Evolutionary conservation across 768 basidiomycete species (phyloP).

Genomic region (Xanthoconium purpureum): DNA sequence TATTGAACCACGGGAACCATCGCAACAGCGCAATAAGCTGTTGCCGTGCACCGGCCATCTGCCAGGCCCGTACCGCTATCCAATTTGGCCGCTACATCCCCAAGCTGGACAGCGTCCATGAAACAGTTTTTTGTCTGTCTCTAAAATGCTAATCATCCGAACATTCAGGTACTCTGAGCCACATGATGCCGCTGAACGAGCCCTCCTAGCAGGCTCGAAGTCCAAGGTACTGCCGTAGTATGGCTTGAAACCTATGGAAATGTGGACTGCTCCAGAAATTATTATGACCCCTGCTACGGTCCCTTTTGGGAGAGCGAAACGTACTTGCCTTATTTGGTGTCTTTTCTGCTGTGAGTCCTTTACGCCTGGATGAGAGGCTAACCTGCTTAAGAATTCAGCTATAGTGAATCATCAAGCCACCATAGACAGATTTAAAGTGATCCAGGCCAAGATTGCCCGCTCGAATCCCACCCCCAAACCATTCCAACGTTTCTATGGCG

Average conservation of each 20-base stretch:
- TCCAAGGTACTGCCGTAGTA: constrained; percentile 34
- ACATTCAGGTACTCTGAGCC: constrained; percentile 27
- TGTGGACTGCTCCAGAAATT: constrained; percentile 14
- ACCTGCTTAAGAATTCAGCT: no score
- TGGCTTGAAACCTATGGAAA: constrained; percentile 32
- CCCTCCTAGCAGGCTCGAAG: constrained; percentile 29
- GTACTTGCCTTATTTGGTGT: no score
- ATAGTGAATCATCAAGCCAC: no score
- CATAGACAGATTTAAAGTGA: no score
- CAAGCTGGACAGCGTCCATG: constrained; percentile 37
- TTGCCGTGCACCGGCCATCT: constrained; percentile 33
- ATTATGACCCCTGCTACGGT: constrained; percentile 16
- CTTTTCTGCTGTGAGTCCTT: no score
- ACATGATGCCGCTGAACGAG: constrained; percentile 25
- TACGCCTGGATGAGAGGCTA: no score
- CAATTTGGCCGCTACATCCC: constrained; percentile 43
- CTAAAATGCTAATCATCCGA: neutral
- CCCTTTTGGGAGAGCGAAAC: no score
- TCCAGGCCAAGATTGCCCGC: no score
- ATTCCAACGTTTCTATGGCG: neutral
- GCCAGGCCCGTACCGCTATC: constrained; percentile 35
- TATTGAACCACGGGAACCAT: neutral
- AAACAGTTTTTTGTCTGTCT: neutral
- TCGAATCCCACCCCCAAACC: no score
- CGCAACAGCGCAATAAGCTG: constrained; percentile 30